phyloP scores from a whole-genome alignment of 208 protist genomes.

The Trypanosoma conorhini region DNA sequence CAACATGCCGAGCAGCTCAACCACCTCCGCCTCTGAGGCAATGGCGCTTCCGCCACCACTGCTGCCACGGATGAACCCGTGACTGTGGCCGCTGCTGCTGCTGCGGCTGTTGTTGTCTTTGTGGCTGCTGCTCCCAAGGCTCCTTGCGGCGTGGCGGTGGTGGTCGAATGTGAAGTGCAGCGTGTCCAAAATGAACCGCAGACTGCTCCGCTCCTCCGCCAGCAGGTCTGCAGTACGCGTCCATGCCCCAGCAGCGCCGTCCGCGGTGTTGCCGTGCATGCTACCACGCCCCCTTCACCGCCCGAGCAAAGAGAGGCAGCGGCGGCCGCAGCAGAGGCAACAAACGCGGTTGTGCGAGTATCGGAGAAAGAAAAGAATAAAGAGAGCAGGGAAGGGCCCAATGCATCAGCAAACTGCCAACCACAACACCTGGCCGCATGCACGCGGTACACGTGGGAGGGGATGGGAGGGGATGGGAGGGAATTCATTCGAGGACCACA shows the following conservation, averaged over 20 bases:
- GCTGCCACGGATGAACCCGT: background rate
- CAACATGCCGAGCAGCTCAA: slow-evolving; percentile 22
- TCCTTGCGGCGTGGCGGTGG: background rate
- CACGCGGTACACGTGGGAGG: no score
- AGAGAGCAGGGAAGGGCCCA: no score
- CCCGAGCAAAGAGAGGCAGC: background rate
- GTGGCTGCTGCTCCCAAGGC: background rate
- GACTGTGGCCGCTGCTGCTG: background rate
- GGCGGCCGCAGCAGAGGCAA: background rate
- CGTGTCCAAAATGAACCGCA: slow-evolving; percentile 14
- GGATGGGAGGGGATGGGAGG: no score
- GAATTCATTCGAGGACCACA: background rate
- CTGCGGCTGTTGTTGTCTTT: background rate
- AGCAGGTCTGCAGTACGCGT: slow-evolving; percentile 7
- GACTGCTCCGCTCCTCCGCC: slow-evolving; percentile 12
- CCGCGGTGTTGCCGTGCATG: background rate
- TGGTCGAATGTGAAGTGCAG: slow-evolving; percentile 1
- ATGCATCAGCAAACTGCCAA: no score
- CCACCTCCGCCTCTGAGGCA: slow-evolving; percentile 15
- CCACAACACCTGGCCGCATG: no score
- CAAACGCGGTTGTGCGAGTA: no score
- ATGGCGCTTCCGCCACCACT: background rate
- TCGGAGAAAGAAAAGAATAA: no score
- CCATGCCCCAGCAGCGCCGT: background rate
- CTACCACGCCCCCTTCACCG: background rate